Conservation (phyloP, 345 rosid species). For the Pelargonium nanum region DNA sequence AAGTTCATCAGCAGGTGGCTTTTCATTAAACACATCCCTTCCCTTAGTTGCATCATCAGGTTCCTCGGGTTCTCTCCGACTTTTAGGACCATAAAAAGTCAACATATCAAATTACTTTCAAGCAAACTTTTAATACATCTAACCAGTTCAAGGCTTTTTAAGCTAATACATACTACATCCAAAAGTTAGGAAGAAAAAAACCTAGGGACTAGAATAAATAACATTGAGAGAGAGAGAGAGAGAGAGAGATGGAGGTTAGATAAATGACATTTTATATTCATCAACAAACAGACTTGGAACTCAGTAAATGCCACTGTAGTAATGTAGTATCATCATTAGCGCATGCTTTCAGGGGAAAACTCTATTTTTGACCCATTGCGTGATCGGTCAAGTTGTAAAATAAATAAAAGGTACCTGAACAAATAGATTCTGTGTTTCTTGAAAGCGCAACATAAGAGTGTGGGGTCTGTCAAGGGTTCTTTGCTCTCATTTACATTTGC, state of each 20-base stretch:
- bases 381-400: neutral
- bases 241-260: no score
- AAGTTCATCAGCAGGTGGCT: slow-evolving; percentile 97
- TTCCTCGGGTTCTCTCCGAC: slow-evolving; percentile 96
- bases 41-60: slow-evolving; percentile 95
- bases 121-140: neutral
- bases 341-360: neutral
- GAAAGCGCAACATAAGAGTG: slow-evolving; percentile 84
- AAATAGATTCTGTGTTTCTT: slow-evolving; percentile 88
- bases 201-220: neutral
- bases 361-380: neutral
- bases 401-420: slow-evolving; percentile 54
- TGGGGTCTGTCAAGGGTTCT: slow-evolving; percentile 84
- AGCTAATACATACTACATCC: neutral
- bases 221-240: neutral
- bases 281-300: neutral
- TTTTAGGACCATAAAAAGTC: slow-evolving; percentile 18
- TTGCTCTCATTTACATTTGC: slow-evolving; percentile 92
- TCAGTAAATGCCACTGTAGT: neutral
- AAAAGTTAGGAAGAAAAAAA: neutral
- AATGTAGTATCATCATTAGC: neutral
- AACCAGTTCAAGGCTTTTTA: neutral
- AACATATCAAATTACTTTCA: neutral
- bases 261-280: neutral
- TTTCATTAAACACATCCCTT: slow-evolving; percentile 89